Conservation (phyloP, 345 rosid genomes). For the Citrus cavaleriei region DNA sequence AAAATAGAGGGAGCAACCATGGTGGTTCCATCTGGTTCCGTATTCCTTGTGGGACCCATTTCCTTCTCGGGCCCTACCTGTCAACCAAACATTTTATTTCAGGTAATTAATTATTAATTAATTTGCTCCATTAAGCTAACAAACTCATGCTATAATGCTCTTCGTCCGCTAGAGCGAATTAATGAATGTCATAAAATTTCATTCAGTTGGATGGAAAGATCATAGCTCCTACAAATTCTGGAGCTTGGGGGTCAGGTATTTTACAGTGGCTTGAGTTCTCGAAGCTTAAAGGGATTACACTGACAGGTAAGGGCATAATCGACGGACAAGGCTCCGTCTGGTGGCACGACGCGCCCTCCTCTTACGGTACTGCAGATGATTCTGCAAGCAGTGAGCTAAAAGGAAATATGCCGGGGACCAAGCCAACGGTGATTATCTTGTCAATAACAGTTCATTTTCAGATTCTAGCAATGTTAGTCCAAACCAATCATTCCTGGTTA, state of each 20-base stretch:
- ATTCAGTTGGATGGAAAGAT: constrained; percentile 81
- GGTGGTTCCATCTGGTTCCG: constrained; percentile 65
- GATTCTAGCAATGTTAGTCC: background rate
- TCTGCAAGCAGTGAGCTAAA: constrained; percentile 31
- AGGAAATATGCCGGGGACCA: constrained; percentile 59
- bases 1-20: constrained; percentile 51
- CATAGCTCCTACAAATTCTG: constrained; percentile 65
- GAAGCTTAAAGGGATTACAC: constrained; percentile 50
- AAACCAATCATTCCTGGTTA: background rate
- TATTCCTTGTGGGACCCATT: constrained; percentile 67
- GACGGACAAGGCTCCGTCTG: constrained; percentile 86
- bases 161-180: background rate
- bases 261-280: constrained; percentile 81
- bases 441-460: background rate
- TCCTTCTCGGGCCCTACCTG: constrained; percentile 69
- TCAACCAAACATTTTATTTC: constrained; percentile 54
- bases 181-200: background rate
- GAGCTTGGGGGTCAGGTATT: constrained; percentile 59
- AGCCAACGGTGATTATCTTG: constrained; percentile 57
- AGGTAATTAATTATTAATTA: constrained; percentile 36
- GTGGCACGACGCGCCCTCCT: constrained; percentile 55
- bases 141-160: background rate
- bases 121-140: background rate
- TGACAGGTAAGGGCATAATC: constrained; percentile 68
- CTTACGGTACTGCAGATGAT: constrained; percentile 25